These are phyloP conservation scores for Fomitopsis pulvina DNA, from an alignment of 768 basidiomycete genomes.

Conservation along the genomic window DNA sequence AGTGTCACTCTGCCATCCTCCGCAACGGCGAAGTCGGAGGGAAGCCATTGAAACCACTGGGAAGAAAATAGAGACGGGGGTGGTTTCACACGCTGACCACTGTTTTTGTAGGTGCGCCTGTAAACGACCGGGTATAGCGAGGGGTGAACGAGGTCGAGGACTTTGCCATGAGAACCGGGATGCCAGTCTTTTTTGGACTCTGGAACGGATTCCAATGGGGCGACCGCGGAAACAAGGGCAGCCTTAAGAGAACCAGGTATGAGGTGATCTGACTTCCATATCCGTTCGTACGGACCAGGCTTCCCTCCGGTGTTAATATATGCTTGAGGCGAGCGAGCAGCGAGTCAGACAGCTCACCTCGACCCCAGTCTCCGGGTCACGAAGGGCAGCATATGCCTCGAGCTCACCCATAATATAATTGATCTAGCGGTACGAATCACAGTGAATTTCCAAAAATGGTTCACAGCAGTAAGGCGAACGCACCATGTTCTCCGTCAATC, in stretches of 20 bases:
- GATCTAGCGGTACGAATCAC: no score
- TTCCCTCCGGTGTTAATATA: background rate
- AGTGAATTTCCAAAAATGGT: no score
- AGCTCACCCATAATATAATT: no score
- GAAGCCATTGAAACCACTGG: constrained; percentile 19
- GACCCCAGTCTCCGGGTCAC: constrained; percentile 10
- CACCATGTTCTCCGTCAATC: no score
- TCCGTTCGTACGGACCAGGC: background rate
- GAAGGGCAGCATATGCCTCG: background rate
- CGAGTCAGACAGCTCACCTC: constrained; percentile 1
- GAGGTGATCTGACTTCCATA: constrained; percentile 1
- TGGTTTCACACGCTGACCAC: background rate
- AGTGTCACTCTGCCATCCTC: constrained; percentile 12
- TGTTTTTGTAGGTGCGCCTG: constrained; percentile 16
- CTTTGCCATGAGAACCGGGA: constrained; percentile 34
- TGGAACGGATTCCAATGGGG: constrained; percentile 29
- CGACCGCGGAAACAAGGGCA: background rate
- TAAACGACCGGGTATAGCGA: constrained; percentile 41
- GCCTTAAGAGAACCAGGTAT: background rate
- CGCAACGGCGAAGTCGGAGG: constrained; percentile 21
- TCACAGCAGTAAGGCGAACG: no score
- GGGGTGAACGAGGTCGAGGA: constrained; percentile 39
- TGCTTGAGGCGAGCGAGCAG: background rate
- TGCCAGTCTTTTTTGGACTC: constrained; percentile 38
- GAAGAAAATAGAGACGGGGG: constrained; percentile 10